phyloP scores from a whole-genome alignment of 2,329 filamentous ascomycete genomes.

The Claviceps fusiformis region DNA sequence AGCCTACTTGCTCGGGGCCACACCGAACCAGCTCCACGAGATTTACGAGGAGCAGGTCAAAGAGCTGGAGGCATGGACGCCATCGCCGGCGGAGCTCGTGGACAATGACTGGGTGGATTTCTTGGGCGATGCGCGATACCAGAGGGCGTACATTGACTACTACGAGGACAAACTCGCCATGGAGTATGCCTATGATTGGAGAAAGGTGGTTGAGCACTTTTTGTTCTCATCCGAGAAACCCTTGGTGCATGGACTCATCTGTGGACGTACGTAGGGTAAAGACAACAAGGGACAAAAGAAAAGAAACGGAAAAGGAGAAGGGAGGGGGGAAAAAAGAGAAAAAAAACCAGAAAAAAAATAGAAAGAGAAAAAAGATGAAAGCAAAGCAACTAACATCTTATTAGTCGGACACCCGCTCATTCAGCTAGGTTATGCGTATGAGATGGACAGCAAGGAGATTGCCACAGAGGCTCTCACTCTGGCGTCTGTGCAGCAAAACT shows the following conservation, averaged over 20 bases:
- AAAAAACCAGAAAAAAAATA: too few species aligned
- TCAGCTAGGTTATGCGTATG: conserved; percentile 86
- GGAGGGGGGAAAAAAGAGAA: not conserved
- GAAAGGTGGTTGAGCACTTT: conserved; percentile 59
- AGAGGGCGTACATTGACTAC: conserved; percentile 85
- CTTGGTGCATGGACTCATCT: conserved; percentile 65
- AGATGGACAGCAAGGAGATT: conserved; percentile 71
- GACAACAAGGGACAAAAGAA: not conserved
- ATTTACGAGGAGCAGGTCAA: conserved; percentile 70
- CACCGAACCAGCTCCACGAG: conserved; percentile 55
- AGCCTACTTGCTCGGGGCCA: conserved; percentile 72
- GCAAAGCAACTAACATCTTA: conserved; percentile 8
- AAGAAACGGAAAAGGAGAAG: too few species aligned
- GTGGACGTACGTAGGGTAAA: conserved; percentile 49
- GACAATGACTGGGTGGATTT: conserved; percentile 78
- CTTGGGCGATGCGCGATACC: conserved; percentile 65
- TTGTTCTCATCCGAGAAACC: conserved; percentile 63
- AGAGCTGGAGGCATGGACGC: conserved; percentile 63
- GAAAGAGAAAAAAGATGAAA: too few species aligned
- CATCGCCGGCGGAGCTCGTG: conserved; percentile 74
- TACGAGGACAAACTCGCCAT: conserved; percentile 82
- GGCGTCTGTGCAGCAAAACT: conserved; percentile 43
- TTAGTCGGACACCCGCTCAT: conserved; percentile 84
- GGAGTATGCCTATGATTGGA: conserved; percentile 70
- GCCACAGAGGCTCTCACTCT: conserved; percentile 79